Evolutionary conservation across 176 grass and related monocot genomes (phyloP).

Genomic region (Hordeum vulgare): DNA sequence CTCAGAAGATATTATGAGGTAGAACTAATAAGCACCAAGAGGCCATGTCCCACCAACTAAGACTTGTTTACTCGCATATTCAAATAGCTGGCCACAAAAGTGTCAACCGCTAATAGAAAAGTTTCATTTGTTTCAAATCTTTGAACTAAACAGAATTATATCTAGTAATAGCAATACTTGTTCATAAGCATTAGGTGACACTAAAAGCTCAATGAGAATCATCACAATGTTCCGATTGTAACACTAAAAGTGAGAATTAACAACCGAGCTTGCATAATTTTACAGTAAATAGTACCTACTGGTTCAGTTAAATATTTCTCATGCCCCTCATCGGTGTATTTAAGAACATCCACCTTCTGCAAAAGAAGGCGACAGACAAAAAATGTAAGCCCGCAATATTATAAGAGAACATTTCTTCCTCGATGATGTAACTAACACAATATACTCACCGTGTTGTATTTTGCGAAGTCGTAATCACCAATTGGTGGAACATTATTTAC

Average conservation of each 20-base stretch:
- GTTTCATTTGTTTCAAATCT: constrained; percentile 7
- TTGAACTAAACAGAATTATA: background rate
- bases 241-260: background rate
- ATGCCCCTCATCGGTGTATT: no score
- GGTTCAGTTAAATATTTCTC: no score
- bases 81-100: background rate
- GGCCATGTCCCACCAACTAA: background rate
- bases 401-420: no score
- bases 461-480: no score
- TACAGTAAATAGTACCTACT: constrained; percentile 61
- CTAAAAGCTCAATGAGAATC: background rate
- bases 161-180: background rate
- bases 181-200: background rate
- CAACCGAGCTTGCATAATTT: background rate
- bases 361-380: no score
- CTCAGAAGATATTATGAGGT: background rate
- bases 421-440: no score
- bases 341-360: no score
- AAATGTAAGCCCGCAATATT: no score
- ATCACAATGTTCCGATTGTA: background rate
- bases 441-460: no score
- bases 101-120: background rate
- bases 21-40: no score
- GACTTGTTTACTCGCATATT: background rate
- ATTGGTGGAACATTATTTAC: no score